phyloP scores from a whole-genome alignment of 1,139 yeast species.

The Geotrichum restrictum region DNA sequence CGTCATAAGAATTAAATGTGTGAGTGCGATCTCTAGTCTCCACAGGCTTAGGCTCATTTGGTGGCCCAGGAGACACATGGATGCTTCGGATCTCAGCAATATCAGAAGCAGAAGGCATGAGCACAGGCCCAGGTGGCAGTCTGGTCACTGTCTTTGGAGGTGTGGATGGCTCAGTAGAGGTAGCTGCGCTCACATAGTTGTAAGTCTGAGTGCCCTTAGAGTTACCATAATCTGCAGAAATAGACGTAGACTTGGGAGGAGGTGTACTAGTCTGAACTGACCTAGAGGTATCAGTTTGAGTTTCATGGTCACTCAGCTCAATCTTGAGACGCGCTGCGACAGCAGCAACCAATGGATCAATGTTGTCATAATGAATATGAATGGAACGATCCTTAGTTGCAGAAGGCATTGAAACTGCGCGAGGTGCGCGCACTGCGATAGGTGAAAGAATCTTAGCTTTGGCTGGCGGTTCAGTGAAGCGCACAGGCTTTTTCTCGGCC shows the following conservation, averaged over 20 bases:
- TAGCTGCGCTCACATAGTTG: conserved; percentile 14
- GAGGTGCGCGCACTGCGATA: conserved; percentile 4
- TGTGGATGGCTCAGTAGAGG: conserved; percentile 1
- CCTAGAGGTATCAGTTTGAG: conserved; percentile 26
- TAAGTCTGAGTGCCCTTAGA: conserved; percentile 21
- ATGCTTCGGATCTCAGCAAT: conserved; percentile 17
- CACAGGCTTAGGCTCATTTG: neutral
- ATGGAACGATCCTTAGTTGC: conserved; percentile 11
- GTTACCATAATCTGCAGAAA: conserved; percentile 21
- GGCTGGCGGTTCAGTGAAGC: conserved; percentile 2
- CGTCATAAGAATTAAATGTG: conserved; percentile 18
- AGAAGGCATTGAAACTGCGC: neutral
- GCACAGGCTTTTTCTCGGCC: conserved; percentile 17
- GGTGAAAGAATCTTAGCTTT: conserved; percentile 1
- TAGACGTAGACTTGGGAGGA: conserved; percentile 18
- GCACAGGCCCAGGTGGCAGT: neutral
- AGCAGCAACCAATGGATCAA: conserved; percentile 25
- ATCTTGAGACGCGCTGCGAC: conserved; percentile 23
- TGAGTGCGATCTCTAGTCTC: neutral
- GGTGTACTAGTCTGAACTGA: conserved; percentile 20
- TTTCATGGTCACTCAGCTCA: conserved; percentile 21
- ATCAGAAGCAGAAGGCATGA: neutral
- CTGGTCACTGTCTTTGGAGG: neutral
- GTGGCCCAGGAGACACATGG: conserved; percentile 16
- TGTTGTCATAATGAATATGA: conserved; percentile 21